These are phyloP conservation scores for Alternaria alternata DNA, from an alignment of 2,329 filamentous ascomycete species.

Conservation along the genomic window DNA sequence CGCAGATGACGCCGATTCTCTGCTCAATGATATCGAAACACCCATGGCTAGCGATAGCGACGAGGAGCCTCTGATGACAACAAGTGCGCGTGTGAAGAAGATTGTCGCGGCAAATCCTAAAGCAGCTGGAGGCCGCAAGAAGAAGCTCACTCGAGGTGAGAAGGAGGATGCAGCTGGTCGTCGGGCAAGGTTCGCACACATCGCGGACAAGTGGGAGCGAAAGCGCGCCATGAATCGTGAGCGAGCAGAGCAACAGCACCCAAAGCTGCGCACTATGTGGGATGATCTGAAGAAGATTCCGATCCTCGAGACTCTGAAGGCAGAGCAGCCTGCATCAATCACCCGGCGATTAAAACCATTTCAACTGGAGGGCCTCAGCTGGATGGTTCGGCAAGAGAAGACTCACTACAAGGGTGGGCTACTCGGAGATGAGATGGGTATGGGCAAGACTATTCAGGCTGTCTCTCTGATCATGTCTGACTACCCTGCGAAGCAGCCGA, in stretches of 20 bases:
- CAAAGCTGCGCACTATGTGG: conserved; percentile 87
- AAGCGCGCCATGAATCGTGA: conserved; percentile 64
- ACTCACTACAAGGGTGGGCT: conserved; percentile 86
- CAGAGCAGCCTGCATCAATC: conserved; percentile 78
- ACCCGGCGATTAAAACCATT: conserved; percentile 88
- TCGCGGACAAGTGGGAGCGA: conserved; percentile 52
- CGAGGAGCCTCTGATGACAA: conserved; percentile 35
- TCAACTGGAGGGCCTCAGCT: conserved; percentile 90
- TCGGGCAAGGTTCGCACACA: conserved; percentile 41
- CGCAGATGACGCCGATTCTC: conserved; percentile 32
- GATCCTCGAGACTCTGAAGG: conserved; percentile 69
- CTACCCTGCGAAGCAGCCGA: conserved; percentile 82
- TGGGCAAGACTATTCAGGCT: conserved; percentile 98
- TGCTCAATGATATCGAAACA: conserved; percentile 27
- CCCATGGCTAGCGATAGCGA: conserved; percentile 37
- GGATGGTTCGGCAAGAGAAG: conserved; percentile 92
- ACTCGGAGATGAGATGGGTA: conserved; percentile 97
- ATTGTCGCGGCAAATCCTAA: conserved; percentile 17
- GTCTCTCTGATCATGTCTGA: conserved; percentile 99
- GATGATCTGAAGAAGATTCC: conserved; percentile 72
- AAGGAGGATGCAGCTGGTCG: conserved; percentile 30
- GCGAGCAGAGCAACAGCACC: conserved; percentile 78
- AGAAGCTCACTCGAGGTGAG: conserved; percentile 36
- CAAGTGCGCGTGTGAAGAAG: conserved; percentile 29
- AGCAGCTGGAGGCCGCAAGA: conserved; percentile 28